phyloP scores from a whole-genome alignment of 2,329 filamentous ascomycete genomes.

The Aschersonia sp. region DNA sequence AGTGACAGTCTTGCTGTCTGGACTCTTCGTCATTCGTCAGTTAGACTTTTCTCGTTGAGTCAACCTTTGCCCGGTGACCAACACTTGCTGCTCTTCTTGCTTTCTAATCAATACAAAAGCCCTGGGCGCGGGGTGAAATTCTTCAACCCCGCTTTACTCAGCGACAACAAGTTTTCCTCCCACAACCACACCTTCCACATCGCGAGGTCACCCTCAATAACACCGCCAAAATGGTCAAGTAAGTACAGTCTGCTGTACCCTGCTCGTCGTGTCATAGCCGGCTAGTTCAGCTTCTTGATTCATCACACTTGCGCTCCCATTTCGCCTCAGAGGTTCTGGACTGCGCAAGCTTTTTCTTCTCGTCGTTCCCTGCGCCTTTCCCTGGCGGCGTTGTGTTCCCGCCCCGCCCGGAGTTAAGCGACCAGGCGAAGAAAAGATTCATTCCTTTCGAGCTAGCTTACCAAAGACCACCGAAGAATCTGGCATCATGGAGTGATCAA shows the following conservation, averaged over 20 bases:
- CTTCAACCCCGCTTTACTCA: conserved; percentile 30
- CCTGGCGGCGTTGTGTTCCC: background rate
- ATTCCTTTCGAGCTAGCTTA: background rate
- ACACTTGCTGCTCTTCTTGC: conserved; percentile 4
- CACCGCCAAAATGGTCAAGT: conserved; percentile 99
- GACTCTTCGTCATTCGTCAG: conserved; percentile 16
- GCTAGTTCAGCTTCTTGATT: background rate
- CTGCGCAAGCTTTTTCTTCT: too few species aligned
- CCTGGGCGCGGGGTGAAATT: conserved; percentile 24
- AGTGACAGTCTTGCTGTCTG: conserved; percentile 26
- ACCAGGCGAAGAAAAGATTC: conserved; percentile 1
- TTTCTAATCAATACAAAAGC: conserved; percentile 1
- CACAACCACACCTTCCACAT: conserved; percentile 19
- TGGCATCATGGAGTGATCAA: background rate
- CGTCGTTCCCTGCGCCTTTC: too few species aligned
- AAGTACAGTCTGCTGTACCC: conserved; percentile 34
- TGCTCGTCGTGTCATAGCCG: background rate
- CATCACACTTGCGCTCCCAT: background rate
- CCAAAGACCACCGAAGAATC: too few species aligned
- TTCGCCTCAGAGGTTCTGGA: too few species aligned
- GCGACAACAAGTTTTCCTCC: conserved; percentile 10
- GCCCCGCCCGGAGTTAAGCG: conserved; percentile 6
- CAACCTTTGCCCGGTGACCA: conserved; percentile 2
- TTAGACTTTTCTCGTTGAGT: conserved; percentile 10
- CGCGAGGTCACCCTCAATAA: conserved; percentile 33